These are phyloP conservation scores for Deuterostichococcus epilithicus DNA, from an alignment of 139 green algal species.

Conservation along the genomic window DNA sequence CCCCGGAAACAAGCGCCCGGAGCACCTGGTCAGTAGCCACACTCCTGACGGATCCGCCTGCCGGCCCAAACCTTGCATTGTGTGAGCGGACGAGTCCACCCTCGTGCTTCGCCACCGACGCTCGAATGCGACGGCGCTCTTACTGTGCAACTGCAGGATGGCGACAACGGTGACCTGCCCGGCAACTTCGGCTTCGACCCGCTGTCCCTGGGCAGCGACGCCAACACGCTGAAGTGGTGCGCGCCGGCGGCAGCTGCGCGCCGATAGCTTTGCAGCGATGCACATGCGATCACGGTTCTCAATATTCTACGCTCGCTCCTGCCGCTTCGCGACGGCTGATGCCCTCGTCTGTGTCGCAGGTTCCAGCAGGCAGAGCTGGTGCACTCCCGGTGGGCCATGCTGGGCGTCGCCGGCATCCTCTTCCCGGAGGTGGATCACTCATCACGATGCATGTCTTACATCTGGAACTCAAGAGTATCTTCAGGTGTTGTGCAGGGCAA, in stretches of 20 bases:
- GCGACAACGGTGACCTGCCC: neutral
- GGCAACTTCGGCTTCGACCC: conserved; percentile 68
- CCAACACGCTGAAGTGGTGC: conserved; percentile 68
- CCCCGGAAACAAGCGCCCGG: neutral
- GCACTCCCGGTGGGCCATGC: conserved; percentile 86
- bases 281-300: no score
- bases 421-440: conserved; percentile 62
- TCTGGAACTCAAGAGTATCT: conserved; percentile 70
- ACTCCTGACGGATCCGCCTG: no score
- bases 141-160: neutral
- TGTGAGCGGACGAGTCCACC: neutral
- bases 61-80: no score
- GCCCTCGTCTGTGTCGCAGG: conserved; percentile 35
- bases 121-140: neutral
- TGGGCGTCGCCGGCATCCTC: conserved; percentile 75
- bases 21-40: neutral
- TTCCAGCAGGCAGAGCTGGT: conserved; percentile 85
- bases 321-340: conserved; percentile 36
- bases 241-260: no score
- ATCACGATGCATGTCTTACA: no score
- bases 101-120: neutral
- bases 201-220: conserved; percentile 71
- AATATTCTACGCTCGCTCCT: neutral
- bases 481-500: conserved; percentile 67
- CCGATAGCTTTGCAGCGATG: neutral